A percentile compares a stretch with the other conserved stretches of the same genome.
These are phyloP conservation scores for Zygotorulaspora sp. DNA, from an alignment of 805 yeast genomes.

Conservation along the genomic window DNA sequence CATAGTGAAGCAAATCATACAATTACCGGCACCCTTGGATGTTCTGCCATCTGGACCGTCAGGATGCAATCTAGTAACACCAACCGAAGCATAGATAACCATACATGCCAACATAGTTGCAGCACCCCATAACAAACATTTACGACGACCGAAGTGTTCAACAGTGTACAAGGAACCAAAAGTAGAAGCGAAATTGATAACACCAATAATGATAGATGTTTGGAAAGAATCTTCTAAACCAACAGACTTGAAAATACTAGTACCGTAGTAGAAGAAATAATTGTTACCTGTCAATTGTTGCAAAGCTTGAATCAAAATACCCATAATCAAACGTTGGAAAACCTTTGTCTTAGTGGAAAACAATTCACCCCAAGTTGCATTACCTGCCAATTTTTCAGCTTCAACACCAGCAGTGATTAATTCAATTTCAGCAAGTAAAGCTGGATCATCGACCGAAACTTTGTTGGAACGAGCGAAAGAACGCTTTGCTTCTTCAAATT, in stretches of 20 bases:
- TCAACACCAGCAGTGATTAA: slow-evolving; percentile 53
- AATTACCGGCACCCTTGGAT: slow-evolving; percentile 22
- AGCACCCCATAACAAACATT: slow-evolving; percentile 43
- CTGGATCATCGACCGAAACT: slow-evolving; percentile 48
- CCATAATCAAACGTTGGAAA: slow-evolving; percentile 41
- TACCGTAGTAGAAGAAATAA: slow-evolving; percentile 61
- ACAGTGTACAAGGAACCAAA: slow-evolving; percentile 45
- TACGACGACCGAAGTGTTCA: slow-evolving; percentile 49
- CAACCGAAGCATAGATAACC: slow-evolving; percentile 50
- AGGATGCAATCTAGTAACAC: slow-evolving; percentile 43
- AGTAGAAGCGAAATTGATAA: slow-evolving; percentile 53
- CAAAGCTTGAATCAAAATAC: slow-evolving; percentile 51
- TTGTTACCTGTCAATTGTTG: slow-evolving; percentile 64
- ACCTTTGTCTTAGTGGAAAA: slow-evolving; percentile 69
- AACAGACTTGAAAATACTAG: slow-evolving; percentile 28
- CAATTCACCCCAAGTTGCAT: slow-evolving; percentile 39
- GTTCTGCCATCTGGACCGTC: slow-evolving; percentile 38
- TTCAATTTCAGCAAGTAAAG: slow-evolving; percentile 50
- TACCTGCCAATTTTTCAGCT: slow-evolving; percentile 55
- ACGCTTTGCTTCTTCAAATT: slow-evolving; percentile 48
- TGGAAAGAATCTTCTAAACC: slow-evolving; percentile 48
- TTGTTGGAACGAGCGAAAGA: slow-evolving; percentile 57
- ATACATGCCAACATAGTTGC: slow-evolving; percentile 42
- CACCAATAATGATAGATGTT: slow-evolving; percentile 52
- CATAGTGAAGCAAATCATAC: slow-evolving; percentile 35